phyloP scores from a whole-genome alignment of 148 eudicot species.

The Polygonum maritimum region DNA sequence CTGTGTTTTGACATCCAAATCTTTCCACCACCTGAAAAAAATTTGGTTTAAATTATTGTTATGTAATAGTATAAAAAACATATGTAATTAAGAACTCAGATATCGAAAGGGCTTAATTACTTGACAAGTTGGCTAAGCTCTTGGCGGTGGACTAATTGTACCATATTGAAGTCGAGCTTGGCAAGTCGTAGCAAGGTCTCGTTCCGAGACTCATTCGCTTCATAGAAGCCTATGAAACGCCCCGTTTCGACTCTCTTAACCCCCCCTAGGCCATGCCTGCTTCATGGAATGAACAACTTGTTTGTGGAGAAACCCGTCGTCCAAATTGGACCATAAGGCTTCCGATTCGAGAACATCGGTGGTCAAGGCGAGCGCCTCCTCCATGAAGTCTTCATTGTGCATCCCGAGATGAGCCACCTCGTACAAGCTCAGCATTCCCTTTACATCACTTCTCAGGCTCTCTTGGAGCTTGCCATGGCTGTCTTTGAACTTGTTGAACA shows the following conservation, averaged over 20 bases:
- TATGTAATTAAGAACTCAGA: too few species aligned
- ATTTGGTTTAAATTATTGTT: not conserved
- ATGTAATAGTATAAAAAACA: conserved; percentile 18
- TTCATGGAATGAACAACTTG: too few species aligned
- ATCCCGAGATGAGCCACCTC: not conserved
- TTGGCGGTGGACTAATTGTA: conserved; percentile 26
- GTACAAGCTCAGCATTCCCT: not conserved
- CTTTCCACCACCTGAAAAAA: conserved; percentile 32
- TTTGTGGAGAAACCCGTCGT: too few species aligned
- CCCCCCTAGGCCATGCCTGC: too few species aligned
- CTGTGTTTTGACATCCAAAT: conserved; percentile 17
- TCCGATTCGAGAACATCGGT: too few species aligned
- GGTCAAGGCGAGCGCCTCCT: not conserved
- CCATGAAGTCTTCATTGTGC: conserved; percentile 7
- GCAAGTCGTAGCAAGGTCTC: conserved; percentile 23
- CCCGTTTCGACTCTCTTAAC: conserved; percentile 18
- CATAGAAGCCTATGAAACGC: conserved; percentile 17
- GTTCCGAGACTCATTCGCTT: conserved; percentile 14
- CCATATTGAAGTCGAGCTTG: conserved; percentile 24
- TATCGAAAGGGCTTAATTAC: not conserved
- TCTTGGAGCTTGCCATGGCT: too few species aligned
- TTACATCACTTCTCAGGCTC: too few species aligned
- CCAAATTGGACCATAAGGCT: too few species aligned
- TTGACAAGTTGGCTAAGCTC: conserved; percentile 26
- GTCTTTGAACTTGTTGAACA: conserved; percentile 10